Evolutionary conservation across 2,329 filamentous ascomycete genomes (phyloP), one percentile per base, ranked within the genome.

Genomic region (Botrytis galanthina): DNA sequence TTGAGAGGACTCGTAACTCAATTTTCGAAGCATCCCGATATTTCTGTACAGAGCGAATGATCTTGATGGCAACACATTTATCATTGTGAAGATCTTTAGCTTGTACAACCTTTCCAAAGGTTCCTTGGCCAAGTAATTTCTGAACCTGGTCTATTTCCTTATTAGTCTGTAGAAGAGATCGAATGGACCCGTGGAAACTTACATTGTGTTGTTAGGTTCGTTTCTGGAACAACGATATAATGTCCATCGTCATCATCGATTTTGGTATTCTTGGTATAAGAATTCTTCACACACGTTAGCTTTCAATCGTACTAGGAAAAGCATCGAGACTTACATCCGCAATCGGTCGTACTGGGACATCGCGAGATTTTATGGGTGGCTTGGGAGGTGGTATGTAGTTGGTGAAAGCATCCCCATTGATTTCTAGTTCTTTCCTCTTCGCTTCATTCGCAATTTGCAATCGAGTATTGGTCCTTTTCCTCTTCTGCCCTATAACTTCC

Each of bases 31-130:
- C 96, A 84, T 99, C 96, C 64, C 96, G 92, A 81, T 99, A 99
- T 82, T 99, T 99, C 81, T 97, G 96, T 20, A 99, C 96, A 1
- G 96, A 98, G 78, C 96, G 92, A 77, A 99, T 98, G 82, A 99
- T 97, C 83, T 99, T 99, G 83, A 99, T 94, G 48, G 96, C 96
- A 57, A 97, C 97, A 8, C 87, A 81, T 81, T 95, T 93, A 78
- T 87, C 88, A 74, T 91, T 91, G 76, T 90, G 91, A 35, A 37
- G 51, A 81, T 99, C 96, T 78, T 89, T 91, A 70, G 96, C 96
- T 82, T 98, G 92, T 29, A 99, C 96, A 26, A 99, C 96, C 83
- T 99, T 99, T 80, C 96, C 96, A 81, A 99, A 99, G 0, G 96
- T 99, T 76, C 96, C 96, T 84, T 99, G 96, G 35, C 96, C 96